Evolutionary conservation across 768 basidiomycete genomes (phyloP).

Genomic region (Pleurotus citrinopileatus): DNA sequence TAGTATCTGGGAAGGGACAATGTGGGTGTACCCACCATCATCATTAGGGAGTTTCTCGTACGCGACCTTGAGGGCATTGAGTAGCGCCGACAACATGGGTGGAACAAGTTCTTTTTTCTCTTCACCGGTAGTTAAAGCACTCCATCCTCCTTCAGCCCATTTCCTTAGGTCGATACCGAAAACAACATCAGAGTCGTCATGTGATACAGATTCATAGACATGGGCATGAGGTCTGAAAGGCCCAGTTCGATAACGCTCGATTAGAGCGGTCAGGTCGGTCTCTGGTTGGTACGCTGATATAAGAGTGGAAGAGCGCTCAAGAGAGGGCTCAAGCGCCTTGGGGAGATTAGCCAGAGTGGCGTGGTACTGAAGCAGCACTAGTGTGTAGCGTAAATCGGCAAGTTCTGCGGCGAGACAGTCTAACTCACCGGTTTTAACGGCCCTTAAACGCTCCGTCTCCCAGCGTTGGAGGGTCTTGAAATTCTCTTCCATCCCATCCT

Average conservation of each 20-base stretch:
- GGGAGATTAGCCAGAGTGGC: slow-evolving; percentile 74
- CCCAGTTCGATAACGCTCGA: slow-evolving; percentile 91
- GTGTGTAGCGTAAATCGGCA: not conserved
- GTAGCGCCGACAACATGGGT: slow-evolving; percentile 65
- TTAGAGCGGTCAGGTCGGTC: slow-evolving; percentile 79
- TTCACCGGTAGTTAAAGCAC: slow-evolving; percentile 48
- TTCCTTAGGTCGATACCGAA: slow-evolving; percentile 91
- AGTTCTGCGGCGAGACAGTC: not conserved
- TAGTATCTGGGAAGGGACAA: not conserved
- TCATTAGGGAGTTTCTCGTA: slow-evolving; percentile 64
- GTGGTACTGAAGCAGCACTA: slow-evolving; percentile 85
- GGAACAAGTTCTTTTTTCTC: slow-evolving; percentile 66
- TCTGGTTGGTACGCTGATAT: slow-evolving; percentile 88
- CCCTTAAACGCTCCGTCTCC: slow-evolving; percentile 81
- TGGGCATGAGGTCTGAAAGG: slow-evolving; percentile 87
- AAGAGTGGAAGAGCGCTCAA: slow-evolving; percentile 71
- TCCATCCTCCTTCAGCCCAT: slow-evolving; percentile 88
- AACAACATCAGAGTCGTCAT: slow-evolving; percentile 80
- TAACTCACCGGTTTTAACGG: slow-evolving; percentile 73
- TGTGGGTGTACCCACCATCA: slow-evolving; percentile 43
- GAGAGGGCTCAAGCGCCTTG: slow-evolving; percentile 57
- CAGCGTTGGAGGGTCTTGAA: slow-evolving; percentile 79
- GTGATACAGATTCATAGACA: slow-evolving; percentile 81
- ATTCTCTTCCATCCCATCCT: slow-evolving; percentile 83
- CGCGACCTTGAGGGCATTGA: slow-evolving; percentile 59